phyloP scores from a whole-genome alignment of 768 basidiomycete genomes.

The Suillus subaureus region DNA sequence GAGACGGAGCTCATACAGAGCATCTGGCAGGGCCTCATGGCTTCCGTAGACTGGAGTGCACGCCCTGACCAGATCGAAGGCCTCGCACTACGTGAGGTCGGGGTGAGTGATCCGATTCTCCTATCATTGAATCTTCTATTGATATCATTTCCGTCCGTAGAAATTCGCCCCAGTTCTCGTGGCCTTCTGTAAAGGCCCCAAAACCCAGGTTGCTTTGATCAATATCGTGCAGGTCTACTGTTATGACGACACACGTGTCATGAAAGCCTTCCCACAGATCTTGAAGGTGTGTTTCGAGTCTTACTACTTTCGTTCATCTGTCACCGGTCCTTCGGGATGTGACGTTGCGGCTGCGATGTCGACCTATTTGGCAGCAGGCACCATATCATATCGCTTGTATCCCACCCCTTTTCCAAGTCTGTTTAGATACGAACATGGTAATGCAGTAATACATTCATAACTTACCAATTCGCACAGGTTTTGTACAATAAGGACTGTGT shows the following conservation, averaged over 20 bases:
- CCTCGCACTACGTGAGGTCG: conserved; percentile 85
- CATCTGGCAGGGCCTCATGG: conserved; percentile 92
- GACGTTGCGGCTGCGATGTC: neutral
- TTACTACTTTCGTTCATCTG: neutral
- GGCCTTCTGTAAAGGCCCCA: conserved; percentile 85
- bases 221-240: conserved; percentile 95
- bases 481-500: conserved; percentile 96
- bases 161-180: conserved; percentile 85
- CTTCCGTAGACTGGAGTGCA: conserved; percentile 84
- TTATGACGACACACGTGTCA: conserved; percentile 94
- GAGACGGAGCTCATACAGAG: conserved; percentile 84
- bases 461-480: conserved; percentile 53
- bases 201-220: conserved; percentile 92
- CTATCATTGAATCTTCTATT: neutral
- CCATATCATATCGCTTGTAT: neutral
- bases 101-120: conserved; percentile 49
- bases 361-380: neutral
- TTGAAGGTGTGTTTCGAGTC: conserved; percentile 63
- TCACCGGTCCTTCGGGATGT: conserved; percentile 6
- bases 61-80: conserved; percentile 92
- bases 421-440: neutral
- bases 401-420: neutral
- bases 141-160: conserved; percentile 40
- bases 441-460: conserved; percentile 1
- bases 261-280: conserved; percentile 93